These are phyloP conservation scores for Physcia stellaris DNA, from an alignment of 495 filamentous ascomycete genomes.

Conservation along the genomic window DNA sequence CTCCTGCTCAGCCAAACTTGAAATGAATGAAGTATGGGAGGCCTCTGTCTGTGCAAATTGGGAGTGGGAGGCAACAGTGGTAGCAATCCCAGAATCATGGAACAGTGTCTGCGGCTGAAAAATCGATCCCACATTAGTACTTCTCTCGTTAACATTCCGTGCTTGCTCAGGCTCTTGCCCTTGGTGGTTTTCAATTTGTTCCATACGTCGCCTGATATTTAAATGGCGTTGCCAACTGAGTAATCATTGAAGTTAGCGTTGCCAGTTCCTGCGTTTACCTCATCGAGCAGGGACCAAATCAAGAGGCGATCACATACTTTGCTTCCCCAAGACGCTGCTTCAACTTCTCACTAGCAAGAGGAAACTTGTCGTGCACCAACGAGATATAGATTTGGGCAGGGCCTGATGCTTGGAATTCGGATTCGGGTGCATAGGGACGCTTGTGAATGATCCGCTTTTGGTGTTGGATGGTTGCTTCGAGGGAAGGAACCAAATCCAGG, in stretches of 20 bases:
- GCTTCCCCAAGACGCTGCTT: conserved; percentile 13
- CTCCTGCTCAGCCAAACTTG: conserved; percentile 3
- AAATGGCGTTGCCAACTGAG: background rate
- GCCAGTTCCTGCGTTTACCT: background rate
- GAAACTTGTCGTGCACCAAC: conserved; percentile 10
- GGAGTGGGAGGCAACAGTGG: conserved; percentile 4
- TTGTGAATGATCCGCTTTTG: too few species aligned
- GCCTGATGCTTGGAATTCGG: conserved; percentile 6
- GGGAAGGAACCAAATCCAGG: too few species aligned
- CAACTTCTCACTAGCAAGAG: background rate
- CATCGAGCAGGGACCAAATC: conserved; percentile 9
- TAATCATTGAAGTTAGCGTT: background rate
- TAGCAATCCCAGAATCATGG: conserved; percentile 13
- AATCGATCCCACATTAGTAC: background rate
- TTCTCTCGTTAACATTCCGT: background rate
- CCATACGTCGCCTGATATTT: background rate
- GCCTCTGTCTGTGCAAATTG: conserved; percentile 3
- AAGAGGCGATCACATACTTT: too few species aligned
- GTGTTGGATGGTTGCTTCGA: too few species aligned
- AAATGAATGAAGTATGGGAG: conserved; percentile 10
- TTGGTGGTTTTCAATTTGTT: too few species aligned
- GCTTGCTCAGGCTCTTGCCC: too few species aligned
- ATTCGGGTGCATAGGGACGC: too few species aligned
- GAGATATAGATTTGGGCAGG: conserved; percentile 6
- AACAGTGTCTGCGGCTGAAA: conserved; percentile 13